These are phyloP conservation scores for Plasmopara muralis DNA, from an alignment of 352 stramenopile species.

Conservation along the genomic window DNA sequence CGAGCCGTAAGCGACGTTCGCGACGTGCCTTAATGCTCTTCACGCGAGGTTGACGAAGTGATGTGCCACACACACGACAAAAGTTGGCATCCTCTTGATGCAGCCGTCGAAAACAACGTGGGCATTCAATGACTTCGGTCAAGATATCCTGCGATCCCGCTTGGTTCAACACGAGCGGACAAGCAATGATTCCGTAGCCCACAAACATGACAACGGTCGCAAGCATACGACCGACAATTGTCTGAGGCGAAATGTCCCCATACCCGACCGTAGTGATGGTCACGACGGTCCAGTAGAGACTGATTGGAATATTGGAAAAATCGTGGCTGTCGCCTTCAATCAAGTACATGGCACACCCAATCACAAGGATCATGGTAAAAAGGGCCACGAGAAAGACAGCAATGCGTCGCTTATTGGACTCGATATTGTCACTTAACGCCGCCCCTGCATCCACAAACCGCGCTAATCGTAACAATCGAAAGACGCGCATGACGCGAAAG, in stretches of 20 bases:
- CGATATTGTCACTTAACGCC: conserved; percentile 69
- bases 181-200: conserved; percentile 82
- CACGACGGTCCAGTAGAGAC: conserved; percentile 83
- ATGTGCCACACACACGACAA: conserved; percentile 62
- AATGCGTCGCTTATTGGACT: conserved; percentile 75
- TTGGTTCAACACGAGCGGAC: conserved; percentile 71
- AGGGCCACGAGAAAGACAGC: conserved; percentile 68
- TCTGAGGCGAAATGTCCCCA: conserved; percentile 78
- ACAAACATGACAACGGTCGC: conserved; percentile 83
- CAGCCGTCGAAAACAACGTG: conserved; percentile 61
- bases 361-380: conserved; percentile 74
- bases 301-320: conserved; percentile 85
- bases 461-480: conserved; percentile 62
- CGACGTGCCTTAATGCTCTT: conserved; percentile 59
- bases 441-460: conserved; percentile 64
- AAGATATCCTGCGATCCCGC: conserved; percentile 40
- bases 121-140: conserved; percentile 60
- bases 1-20: conserved; percentile 44
- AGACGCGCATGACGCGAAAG: conserved; percentile 75
- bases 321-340: conserved; percentile 73
- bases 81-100: conserved; percentile 81
- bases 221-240: conserved; percentile 69
- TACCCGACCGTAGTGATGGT: conserved; percentile 86
- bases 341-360: conserved; percentile 78
- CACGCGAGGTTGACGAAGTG: conserved; percentile 43